phyloP scores from a whole-genome alignment of 768 basidiomycete species.

The Podaxis sp. region DNA sequence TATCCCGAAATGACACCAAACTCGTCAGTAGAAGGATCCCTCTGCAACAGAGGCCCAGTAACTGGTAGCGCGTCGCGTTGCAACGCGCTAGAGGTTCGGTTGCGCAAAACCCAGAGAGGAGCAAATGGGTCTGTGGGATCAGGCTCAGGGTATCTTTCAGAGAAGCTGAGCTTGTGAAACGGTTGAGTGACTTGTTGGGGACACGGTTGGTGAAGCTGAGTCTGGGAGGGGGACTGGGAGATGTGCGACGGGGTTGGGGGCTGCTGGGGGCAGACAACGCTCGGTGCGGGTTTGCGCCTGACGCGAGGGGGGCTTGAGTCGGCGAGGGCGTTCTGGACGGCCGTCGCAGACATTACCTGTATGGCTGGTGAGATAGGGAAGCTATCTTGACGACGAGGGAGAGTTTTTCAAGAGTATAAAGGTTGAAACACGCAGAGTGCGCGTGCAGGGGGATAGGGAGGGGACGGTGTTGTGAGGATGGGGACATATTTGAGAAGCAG shows the following conservation, averaged over 20 bases:
- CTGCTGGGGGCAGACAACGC: slow-evolving; percentile 15
- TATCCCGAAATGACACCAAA: background rate
- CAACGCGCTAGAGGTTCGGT: slow-evolving; percentile 47
- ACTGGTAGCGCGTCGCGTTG: slow-evolving; percentile 19
- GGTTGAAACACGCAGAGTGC: background rate
- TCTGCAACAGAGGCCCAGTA: background rate
- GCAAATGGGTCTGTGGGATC: slow-evolving; percentile 73
- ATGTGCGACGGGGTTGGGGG: background rate
- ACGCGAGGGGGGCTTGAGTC: slow-evolving; percentile 22
- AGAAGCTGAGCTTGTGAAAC: slow-evolving; percentile 34
- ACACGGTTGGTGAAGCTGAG: background rate
- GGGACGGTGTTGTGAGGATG: background rate
- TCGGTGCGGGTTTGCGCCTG: slow-evolving; percentile 59
- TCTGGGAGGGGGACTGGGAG: background rate
- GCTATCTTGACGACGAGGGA: background rate
- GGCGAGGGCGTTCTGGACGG: background rate
- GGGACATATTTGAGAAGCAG: background rate
- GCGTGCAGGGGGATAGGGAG: slow-evolving; percentile 2
- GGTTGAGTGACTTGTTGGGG: background rate
- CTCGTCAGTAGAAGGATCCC: slow-evolving; percentile 1
- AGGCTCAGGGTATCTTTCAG: slow-evolving; percentile 59
- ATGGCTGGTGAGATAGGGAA: background rate
- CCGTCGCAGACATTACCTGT: background rate
- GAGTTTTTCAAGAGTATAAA: background rate
- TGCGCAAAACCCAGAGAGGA: slow-evolving; percentile 62